A percentile compares a stretch with the other conserved stretches of the same genome.
Conservation (phyloP, 306 rosid genomes). For the Cucurbita ficifolia region DNA sequence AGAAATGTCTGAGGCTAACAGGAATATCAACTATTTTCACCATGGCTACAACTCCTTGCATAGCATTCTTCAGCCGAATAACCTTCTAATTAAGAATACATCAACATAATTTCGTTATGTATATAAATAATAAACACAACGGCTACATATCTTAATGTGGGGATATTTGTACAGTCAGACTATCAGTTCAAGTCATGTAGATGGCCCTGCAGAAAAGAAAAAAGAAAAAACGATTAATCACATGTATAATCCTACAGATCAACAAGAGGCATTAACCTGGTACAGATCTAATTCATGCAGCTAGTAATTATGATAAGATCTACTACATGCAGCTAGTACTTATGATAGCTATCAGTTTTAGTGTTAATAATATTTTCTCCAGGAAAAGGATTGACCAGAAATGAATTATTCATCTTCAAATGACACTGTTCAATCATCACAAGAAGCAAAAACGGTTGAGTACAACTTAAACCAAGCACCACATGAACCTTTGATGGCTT, state of each 20-base stretch:
- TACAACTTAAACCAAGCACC: background rate
- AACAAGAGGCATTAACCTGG: background rate
- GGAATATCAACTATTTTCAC: background rate
- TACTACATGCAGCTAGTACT: background rate
- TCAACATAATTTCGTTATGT: background rate
- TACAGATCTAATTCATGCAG: background rate
- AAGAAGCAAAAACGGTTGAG: background rate
- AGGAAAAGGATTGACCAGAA: background rate
- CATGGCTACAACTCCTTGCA: background rate
- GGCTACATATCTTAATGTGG: background rate
- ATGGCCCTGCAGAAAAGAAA: background rate
- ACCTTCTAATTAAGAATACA: background rate
- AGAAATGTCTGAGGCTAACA: background rate
- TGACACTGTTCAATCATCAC: background rate
- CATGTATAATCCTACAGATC: background rate
- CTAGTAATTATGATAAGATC: background rate
- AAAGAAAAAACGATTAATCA: background rate
- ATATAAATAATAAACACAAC: background rate
- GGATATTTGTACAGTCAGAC: background rate
- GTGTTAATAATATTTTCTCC: background rate
- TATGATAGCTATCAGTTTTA: background rate
- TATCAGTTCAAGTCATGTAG: background rate
- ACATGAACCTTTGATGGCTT: background rate
- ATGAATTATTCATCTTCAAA: background rate
- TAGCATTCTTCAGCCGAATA: background rate